Evolutionary conservation across 805 yeast species (phyloP).

Genomic region (Dipodascus albidus): DNA sequence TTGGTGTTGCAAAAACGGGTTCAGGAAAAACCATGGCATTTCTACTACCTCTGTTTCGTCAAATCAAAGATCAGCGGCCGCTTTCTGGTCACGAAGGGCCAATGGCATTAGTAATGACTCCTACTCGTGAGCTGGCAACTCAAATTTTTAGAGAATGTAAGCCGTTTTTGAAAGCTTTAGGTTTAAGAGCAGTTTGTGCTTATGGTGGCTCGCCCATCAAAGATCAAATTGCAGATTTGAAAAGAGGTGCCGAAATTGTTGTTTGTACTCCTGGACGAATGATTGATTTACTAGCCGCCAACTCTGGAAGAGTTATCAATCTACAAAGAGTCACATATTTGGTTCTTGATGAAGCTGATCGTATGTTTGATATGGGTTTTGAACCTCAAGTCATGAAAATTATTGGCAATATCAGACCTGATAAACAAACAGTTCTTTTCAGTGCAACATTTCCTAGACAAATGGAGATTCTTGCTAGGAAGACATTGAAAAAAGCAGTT

Average conservation of each 20-base stretch:
- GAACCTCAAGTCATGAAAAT: slow-evolving; percentile 90
- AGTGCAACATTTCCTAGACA: slow-evolving; percentile 88
- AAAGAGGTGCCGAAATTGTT: slow-evolving; percentile 65
- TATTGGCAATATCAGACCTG: slow-evolving; percentile 66
- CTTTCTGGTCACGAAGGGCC: slow-evolving; percentile 50
- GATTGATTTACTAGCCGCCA: slow-evolving; percentile 78
- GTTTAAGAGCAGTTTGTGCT: slow-evolving; percentile 57
- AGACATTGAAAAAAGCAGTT: slow-evolving; percentile 51
- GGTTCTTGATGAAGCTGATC: slow-evolving; percentile 92
- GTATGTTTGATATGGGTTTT: slow-evolving; percentile 95
- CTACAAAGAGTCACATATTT: slow-evolving; percentile 62
- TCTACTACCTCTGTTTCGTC: slow-evolving; percentile 73
- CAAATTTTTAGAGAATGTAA: slow-evolving; percentile 65
- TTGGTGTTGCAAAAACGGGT: slow-evolving; percentile 94
- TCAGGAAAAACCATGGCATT: slow-evolving; percentile 92
- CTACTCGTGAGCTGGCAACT: slow-evolving; percentile 84
- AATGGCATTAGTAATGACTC: slow-evolving; percentile 67
- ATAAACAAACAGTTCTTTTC: slow-evolving; percentile 78
- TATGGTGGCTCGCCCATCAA: slow-evolving; percentile 86
- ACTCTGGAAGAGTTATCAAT: slow-evolving; percentile 63
- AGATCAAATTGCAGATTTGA: slow-evolving; percentile 67
- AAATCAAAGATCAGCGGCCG: slow-evolving; percentile 62
- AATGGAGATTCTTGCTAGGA: slow-evolving; percentile 63
- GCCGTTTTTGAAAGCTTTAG: slow-evolving; percentile 41
- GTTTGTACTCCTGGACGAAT: slow-evolving; percentile 95